Conservation (phyloP, 371 early-diverging fungal species). For the Apophysomyces variabilis region DNA sequence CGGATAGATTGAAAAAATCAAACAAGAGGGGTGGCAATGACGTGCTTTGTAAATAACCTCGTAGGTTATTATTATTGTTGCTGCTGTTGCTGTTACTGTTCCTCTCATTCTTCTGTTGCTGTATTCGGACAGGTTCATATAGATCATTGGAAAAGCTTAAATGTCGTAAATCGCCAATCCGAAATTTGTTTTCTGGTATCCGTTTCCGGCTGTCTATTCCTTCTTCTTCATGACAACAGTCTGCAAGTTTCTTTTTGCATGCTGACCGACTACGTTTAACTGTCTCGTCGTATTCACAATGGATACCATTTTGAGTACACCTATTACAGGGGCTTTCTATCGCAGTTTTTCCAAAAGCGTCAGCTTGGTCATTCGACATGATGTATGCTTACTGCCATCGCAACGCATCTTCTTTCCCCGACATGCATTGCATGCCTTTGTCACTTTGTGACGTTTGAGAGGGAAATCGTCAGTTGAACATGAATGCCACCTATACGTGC, state of each 20-base stretch:
- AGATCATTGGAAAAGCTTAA: slow-evolving; percentile 26
- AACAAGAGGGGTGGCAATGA: slow-evolving; percentile 37
- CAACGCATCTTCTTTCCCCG: slow-evolving; percentile 36
- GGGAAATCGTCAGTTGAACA: slow-evolving; percentile 37
- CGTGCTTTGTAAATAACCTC: slow-evolving; percentile 15
- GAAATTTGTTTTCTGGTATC: slow-evolving; percentile 1
- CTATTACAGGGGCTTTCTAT: slow-evolving; percentile 28
- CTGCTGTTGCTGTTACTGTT: slow-evolving; percentile 8
- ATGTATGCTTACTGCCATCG: slow-evolving; percentile 29
- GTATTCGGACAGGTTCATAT: slow-evolving; percentile 26
- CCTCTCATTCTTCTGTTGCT: slow-evolving; percentile 8
- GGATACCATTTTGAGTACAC: slow-evolving; percentile 15
- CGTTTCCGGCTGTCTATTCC: slow-evolving; percentile 5
- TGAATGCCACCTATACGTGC: slow-evolving; percentile 29
- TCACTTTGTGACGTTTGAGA: slow-evolving; percentile 33
- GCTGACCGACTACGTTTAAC: slow-evolving; percentile 10
- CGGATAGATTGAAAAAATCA: slow-evolving; percentile 38
- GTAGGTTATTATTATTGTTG: neutral
- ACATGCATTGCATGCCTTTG: slow-evolving; percentile 30
- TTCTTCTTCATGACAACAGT: slow-evolving; percentile 11
- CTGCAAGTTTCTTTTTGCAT: slow-evolving; percentile 1
- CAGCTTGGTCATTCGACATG: neutral
- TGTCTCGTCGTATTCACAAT: slow-evolving; percentile 15
- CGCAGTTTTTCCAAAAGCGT: neutral
- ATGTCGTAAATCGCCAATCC: slow-evolving; percentile 15